Base-by-base conservation (phyloP, 2,329 filamentous ascomycete genomes). In the Calonectria henricotiae region DNA sequence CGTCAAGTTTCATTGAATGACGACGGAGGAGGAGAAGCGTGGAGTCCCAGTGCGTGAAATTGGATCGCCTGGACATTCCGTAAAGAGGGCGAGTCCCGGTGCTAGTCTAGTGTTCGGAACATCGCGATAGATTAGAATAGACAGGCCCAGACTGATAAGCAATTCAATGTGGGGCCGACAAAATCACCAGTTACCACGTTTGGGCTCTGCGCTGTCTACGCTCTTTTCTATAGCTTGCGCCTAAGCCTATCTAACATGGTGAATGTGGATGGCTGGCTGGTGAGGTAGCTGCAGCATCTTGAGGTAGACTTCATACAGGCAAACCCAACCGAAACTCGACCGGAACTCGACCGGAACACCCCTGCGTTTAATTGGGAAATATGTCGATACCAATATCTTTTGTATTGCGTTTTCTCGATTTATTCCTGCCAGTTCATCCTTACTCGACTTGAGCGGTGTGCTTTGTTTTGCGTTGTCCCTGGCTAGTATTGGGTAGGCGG, bases 31-130 rank as follows among this genome's bases (percentile, higher is more conserved):
- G 43, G 43, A 46, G 43, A 46, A 46, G 23, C 17, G 43, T 23
- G n/a, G 7, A 12, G 23, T 23, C 20, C n/a, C n/a, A 8, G 35
- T 37, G 35, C 9, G 35, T 37, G 35, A 37, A 32, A 51, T 39
- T 11, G 35, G 25, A 27, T 25, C 35, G 51, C 51, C 32, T 39
- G 17, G 6, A 27, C 20, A 39, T 58, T 7, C 51, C 51, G 51
- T 58, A 58, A 58, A 25, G 51, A 58, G 51, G 51, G 15, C 11
- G 37, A 39, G 51, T n/a, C 13, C 35, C 51, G 51, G 32, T 58
- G 51, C 51, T 58, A 51, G 27, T 39, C 51, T 58, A 51, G 27
- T 39, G 32, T 20, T 37, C 35, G 13, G 35, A 39, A 39, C 8
- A 39, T 39, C 12, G 35, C 13, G 37, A 30, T n/a, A 23, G 13